Conservation (phyloP, 2,329 filamentous ascomycete genomes). For the Xenosphaeropsis pyriputrescens region DNA sequence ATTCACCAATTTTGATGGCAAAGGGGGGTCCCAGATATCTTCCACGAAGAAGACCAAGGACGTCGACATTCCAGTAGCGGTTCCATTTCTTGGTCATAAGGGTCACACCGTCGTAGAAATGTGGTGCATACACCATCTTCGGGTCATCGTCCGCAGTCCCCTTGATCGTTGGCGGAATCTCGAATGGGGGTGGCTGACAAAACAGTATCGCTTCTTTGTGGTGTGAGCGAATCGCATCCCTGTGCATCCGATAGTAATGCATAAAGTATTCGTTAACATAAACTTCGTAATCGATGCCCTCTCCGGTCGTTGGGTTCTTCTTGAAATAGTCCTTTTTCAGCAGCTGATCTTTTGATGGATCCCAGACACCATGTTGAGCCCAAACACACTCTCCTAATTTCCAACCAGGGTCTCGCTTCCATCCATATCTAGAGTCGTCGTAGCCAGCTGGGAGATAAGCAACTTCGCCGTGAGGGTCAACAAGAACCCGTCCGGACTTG, state of each 20-base stretch:
- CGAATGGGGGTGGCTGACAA: slow-evolving; percentile 81
- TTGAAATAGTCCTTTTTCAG: slow-evolving; percentile 80
- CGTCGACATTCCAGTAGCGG: slow-evolving; percentile 90
- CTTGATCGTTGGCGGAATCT: slow-evolving; percentile 80
- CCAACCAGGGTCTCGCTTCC: slow-evolving; percentile 79
- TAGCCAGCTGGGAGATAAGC: slow-evolving; percentile 77
- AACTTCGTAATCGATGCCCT: slow-evolving; percentile 61
- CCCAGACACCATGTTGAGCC: slow-evolving; percentile 96
- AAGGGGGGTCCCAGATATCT: slow-evolving; percentile 81
- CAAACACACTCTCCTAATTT: slow-evolving; percentile 89
- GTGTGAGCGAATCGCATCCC: slow-evolving; percentile 56
- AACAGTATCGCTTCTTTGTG: slow-evolving; percentile 78
- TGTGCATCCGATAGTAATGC: slow-evolving; percentile 66
- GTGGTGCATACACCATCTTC: slow-evolving; percentile 81
- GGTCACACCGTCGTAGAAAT: slow-evolving; percentile 95
- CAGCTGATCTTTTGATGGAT: slow-evolving; percentile 61
- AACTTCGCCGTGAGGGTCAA: slow-evolving; percentile 75
- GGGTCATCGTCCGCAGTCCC: slow-evolving; percentile 79
- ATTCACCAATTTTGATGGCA: slow-evolving; percentile 84
- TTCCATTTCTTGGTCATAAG: slow-evolving; percentile 99
- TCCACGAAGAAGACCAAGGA: slow-evolving; percentile 80
- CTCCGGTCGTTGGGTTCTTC: slow-evolving; percentile 60
- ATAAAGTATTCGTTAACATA: slow-evolving; percentile 92
- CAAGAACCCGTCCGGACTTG: slow-evolving; percentile 67
- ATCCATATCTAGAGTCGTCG: slow-evolving; percentile 79